Conservation (phyloP, 305 asterid species). For the Lippia alba region DNA sequence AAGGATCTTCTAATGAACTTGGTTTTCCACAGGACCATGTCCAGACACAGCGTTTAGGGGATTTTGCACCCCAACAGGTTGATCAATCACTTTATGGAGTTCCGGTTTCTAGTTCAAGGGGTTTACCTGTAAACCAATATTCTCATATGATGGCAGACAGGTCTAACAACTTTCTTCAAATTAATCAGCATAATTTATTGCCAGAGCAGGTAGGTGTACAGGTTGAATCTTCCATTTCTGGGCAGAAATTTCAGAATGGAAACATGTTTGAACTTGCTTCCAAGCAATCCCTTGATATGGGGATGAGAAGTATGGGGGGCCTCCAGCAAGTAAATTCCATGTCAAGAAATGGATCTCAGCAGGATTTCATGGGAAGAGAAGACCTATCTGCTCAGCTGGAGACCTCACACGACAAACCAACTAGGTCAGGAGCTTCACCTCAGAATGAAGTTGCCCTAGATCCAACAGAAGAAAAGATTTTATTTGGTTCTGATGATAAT, state of each 20-base stretch:
- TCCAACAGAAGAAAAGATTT: slow-evolving; percentile 80
- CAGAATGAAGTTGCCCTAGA: slow-evolving; percentile 64
- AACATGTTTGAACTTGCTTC: slow-evolving; percentile 45
- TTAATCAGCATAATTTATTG: slow-evolving; percentile 48
- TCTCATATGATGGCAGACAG: slow-evolving; percentile 58
- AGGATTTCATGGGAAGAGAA: slow-evolving; percentile 46
- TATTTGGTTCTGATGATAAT: slow-evolving; percentile 83
- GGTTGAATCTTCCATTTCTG: slow-evolving; percentile 52
- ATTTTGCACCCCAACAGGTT: slow-evolving; percentile 62
- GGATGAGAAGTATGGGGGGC: slow-evolving; percentile 39
- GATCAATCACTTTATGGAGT: slow-evolving; percentile 88
- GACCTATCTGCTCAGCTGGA: slow-evolving; percentile 43
- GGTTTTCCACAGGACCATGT: slow-evolving; percentile 55
- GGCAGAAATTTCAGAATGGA: slow-evolving; percentile 58
- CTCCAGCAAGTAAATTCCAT: slow-evolving; percentile 53
- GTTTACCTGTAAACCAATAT: slow-evolving; percentile 56
- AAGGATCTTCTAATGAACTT: slow-evolving; percentile 61
- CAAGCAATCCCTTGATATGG: slow-evolving; percentile 39
- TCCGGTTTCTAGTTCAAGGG: slow-evolving; percentile 81
- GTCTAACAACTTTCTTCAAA: slow-evolving; percentile 52
- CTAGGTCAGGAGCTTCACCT: slow-evolving; percentile 39
- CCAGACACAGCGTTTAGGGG: slow-evolving; percentile 56
- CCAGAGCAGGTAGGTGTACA: slow-evolving; percentile 55
- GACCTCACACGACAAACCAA: slow-evolving; percentile 45
- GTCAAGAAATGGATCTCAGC: slow-evolving; percentile 48